Base-by-base conservation (phyloP, 306 rosid species). In the Corylus americana region DNA sequence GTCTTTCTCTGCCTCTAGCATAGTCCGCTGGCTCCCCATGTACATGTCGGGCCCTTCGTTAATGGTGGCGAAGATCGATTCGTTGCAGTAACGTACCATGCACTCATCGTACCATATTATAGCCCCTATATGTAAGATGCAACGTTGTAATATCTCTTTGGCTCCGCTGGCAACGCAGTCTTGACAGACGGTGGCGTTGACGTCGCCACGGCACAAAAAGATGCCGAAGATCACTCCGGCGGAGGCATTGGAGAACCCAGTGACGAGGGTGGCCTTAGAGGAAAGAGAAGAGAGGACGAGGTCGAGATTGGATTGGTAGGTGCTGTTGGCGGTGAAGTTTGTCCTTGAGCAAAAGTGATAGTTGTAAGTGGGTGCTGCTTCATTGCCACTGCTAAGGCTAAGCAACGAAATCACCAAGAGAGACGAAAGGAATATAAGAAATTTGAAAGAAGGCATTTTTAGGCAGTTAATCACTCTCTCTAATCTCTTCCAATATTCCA, bases 271-370 rank as follows among this genome's bases (percentile, higher is more conserved):
- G 80, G 88, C 79, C 84, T 80, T 82, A 78, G 88, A 76, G 74
- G 86, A 68, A 7, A 92, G 86, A 72, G 83, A 67, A 3, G 90
- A 76, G 69, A 90, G 78, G 42, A 90, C 85, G 20, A 47, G 5
- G 2, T 75, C 77, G 35, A 86, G 77, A 74, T 81, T 83, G 82
- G 85, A 42, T 20, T 83, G 67, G 74, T 42, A 90, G 11, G 55
- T 39, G 79, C 86, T 76, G 39, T 90, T 89, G 5, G 90, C 74
- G 11, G 50, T 22, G 25, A 22, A 22, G 25, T 22, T 0, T 22
- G 0, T 0, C 25, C 0, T 0, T 22, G 25, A 22, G 25, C 25
- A 22, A 22, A 0, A 0, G 25, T 22, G 25, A 22, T 0, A 0
- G 25, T 22, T 22, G 25, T 22, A 22, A 22, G 25, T 22, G 25